A percentile compares a stretch with the other conserved stretches of the same genome.
Conservation (phyloP, 2,329 filamentous ascomycete species). For the Diaporthe eres region DNA sequence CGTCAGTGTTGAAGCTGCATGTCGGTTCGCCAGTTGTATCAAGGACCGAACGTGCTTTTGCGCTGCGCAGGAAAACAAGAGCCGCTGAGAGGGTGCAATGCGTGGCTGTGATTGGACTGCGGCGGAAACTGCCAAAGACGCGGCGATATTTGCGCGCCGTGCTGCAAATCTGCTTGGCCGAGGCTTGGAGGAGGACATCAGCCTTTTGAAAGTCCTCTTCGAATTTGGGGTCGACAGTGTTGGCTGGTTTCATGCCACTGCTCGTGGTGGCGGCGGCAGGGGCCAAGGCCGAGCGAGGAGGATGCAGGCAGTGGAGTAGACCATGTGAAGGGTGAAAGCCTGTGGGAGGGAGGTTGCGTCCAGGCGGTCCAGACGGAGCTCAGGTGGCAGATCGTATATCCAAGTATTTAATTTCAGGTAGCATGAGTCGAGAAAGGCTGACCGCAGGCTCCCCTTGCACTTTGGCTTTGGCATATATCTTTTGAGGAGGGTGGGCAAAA, state of each 20-base stretch:
- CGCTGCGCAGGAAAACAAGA: not conserved
- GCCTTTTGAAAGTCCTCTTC: not conserved
- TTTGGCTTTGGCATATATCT: slow-evolving; percentile 6
- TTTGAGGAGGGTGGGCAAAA: not conserved
- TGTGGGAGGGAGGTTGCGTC: not conserved
- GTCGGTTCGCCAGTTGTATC: not conserved
- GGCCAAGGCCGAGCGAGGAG: not conserved
- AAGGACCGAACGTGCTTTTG: not conserved
- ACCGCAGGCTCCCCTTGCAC: not conserved
- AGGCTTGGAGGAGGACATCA: not conserved
- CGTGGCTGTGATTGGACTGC: not conserved
- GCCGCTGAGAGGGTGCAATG: slow-evolving; percentile 5
- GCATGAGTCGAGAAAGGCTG: not conserved
- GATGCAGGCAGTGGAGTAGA: slow-evolving; percentile 1
- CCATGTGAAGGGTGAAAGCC: not conserved
- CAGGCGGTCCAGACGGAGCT: not conserved
- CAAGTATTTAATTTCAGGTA: not conserved
- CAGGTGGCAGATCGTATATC: not conserved
- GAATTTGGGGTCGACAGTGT: not conserved
- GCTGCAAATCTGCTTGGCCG: slow-evolving; percentile 6
- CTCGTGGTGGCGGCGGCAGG: not conserved
- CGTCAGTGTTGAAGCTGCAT: not conserved
- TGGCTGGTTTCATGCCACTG: not conserved
- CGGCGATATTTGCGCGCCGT: not conserved
- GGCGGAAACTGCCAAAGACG: not conserved